Evolutionary conservation across 1,139 yeast species (phyloP).

Genomic region (Kodamaea sp.): DNA sequence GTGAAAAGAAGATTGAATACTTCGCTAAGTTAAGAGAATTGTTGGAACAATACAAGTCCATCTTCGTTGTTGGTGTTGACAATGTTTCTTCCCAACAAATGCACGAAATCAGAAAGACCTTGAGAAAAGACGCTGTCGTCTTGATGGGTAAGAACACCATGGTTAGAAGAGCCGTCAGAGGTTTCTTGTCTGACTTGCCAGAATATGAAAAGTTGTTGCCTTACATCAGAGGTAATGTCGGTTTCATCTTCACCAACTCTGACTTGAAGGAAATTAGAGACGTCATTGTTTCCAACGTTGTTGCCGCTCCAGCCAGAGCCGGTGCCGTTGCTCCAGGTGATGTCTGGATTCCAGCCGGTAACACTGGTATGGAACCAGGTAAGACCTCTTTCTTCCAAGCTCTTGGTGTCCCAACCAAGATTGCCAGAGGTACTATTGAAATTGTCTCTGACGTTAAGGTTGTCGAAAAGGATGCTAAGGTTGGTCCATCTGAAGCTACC

Average conservation of each 20-base stretch:
- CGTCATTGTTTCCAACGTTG: slow-evolving; percentile 81
- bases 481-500: slow-evolving; percentile 99
- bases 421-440: slow-evolving; percentile 99
- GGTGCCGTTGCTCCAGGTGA: slow-evolving; percentile 99
- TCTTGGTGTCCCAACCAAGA: slow-evolving; percentile 99
- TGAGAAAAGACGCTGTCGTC: slow-evolving; percentile 92
- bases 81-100: slow-evolving; percentile 99
- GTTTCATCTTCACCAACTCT: slow-evolving; percentile 97
- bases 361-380: slow-evolving; percentile 99
- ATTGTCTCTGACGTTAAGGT: slow-evolving; percentile 96
- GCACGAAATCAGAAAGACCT: slow-evolving; percentile 98
- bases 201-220: slow-evolving; percentile 95
- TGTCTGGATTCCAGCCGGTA: slow-evolving; percentile 97
- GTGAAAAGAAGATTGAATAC: slow-evolving; percentile 96
- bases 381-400: slow-evolving; percentile 99
- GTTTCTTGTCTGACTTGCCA: slow-evolving; percentile 89
- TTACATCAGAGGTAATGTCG: slow-evolving; percentile 94
- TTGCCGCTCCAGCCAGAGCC: slow-evolving; percentile 99
- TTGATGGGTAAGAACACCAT: slow-evolving; percentile 99
- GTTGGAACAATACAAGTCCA: slow-evolving; percentile 94
- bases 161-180: slow-evolving; percentile 99
- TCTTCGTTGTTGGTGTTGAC: slow-evolving; percentile 98
- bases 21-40: slow-evolving; percentile 92
- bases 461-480: slow-evolving; percentile 79
- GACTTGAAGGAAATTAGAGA: slow-evolving; percentile 94